Conservation (phyloP, 1,139 yeast species). For the Sugiyamaella paludigena region DNA sequence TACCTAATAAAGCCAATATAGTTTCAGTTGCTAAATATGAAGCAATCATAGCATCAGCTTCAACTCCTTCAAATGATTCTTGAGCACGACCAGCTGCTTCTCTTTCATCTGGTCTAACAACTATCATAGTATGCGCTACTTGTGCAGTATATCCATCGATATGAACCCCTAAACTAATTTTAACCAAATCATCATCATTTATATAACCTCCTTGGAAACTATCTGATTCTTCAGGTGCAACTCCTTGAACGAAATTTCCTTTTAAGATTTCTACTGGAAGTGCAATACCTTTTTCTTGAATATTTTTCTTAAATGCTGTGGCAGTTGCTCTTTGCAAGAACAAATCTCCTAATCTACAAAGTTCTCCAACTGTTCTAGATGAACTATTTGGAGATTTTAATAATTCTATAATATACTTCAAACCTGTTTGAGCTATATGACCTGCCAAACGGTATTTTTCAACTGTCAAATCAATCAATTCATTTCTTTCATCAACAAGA, state of each 20-base stretch:
- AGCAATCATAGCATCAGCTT: constrained; percentile 89
- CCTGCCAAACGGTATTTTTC: constrained; percentile 90
- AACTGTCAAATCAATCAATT: constrained; percentile 57
- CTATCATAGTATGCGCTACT: constrained; percentile 73
- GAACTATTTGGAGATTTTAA: constrained; percentile 51
- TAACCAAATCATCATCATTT: constrained; percentile 78
- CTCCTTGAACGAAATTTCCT: constrained; percentile 73
- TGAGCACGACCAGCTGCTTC: constrained; percentile 29
- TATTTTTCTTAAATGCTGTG: constrained; percentile 30
- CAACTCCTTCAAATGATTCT: constrained; percentile 69
- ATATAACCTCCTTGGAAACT: constrained; percentile 44
- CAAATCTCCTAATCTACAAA: constrained; percentile 79
- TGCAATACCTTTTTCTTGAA: constrained; percentile 72
- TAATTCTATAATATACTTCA: constrained; percentile 61
- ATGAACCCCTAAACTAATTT: constrained; percentile 81
- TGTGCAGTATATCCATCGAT: constrained; percentile 92
- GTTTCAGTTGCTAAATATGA: constrained; percentile 87
- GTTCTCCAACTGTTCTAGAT: constrained; percentile 58
- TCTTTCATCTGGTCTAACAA: constrained; percentile 55
- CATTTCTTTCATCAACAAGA: constrained; percentile 71
- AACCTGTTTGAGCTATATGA: constrained; percentile 83
- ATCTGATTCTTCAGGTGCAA: constrained; percentile 84
- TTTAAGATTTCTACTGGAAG: constrained; percentile 87
- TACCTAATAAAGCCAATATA: constrained; percentile 68
- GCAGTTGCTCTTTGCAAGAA: constrained; percentile 45